Percentiles rank a stretch among this genome's conserved stretches.
Evolutionary conservation across 2,329 filamentous ascomycete species (phyloP).

Genomic region (Diaporthe citriasiana): DNA sequence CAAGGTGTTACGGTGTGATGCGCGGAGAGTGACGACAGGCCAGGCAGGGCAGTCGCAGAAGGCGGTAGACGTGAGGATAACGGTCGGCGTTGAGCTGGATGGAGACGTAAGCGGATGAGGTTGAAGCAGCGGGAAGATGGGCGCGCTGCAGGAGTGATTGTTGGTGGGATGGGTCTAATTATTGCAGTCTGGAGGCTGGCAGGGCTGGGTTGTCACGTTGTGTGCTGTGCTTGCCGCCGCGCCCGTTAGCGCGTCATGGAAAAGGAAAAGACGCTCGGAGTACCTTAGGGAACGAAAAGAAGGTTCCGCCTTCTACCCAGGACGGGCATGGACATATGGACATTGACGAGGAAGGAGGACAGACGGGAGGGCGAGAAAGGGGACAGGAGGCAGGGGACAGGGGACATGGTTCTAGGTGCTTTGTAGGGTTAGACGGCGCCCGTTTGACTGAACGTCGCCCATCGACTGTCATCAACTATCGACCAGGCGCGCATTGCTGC

Average conservation of each 20-base stretch:
- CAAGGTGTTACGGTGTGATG: slow-evolving; percentile 2
- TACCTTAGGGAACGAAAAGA: not conserved
- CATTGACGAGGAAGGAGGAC: not conserved
- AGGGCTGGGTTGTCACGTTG: slow-evolving; percentile 3
- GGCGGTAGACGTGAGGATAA: not conserved
- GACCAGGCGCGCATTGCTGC: not conserved
- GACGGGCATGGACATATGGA: not conserved
- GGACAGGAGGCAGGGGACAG: not conserved
- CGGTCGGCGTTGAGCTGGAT: not conserved
- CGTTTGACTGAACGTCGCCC: not conserved
- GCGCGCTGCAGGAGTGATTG: not conserved
- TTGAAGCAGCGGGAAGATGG: not conserved
- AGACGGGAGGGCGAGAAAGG: not conserved
- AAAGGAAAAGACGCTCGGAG: slow-evolving; percentile 11
- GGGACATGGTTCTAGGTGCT: slow-evolving; percentile 15
- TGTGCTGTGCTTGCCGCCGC: not conserved
- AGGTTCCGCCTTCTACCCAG: slow-evolving; percentile 9
- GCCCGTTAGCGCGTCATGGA: not conserved
- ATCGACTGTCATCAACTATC: not conserved
- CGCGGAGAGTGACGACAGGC: not conserved
- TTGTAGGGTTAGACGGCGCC: not conserved
- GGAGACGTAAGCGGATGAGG: not conserved
- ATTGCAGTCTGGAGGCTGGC: slow-evolving; percentile 15
- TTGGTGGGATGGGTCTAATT: slow-evolving; percentile 11
- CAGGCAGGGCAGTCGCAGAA: not conserved